phyloP scores from a whole-genome alignment of 2,329 filamentous ascomycete genomes.

The Biscogniauxia sp. region DNA sequence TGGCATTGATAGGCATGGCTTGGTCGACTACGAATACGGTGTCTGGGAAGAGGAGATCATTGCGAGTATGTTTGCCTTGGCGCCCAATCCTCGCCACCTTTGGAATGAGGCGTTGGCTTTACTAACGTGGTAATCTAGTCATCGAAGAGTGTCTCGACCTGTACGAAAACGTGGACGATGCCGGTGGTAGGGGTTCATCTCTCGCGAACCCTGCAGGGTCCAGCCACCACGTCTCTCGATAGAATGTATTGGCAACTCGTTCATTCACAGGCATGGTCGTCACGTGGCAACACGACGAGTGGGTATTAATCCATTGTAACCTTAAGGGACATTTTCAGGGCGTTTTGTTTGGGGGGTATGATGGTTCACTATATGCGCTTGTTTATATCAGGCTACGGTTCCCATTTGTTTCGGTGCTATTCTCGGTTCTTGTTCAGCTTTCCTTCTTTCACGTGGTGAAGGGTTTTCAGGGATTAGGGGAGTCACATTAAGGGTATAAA shows the following conservation, averaged over 20 bases:
- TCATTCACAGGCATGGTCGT: not conserved
- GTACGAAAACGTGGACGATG: slow-evolving; percentile 40
- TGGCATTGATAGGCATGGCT: slow-evolving; percentile 81
- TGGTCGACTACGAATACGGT: slow-evolving; percentile 96
- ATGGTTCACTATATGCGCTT: slow-evolving; percentile 9
- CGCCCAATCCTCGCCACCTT: not conserved
- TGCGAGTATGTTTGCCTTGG: slow-evolving; percentile 57
- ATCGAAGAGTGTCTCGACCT: slow-evolving; percentile 43
- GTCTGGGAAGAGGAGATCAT: slow-evolving; percentile 94
- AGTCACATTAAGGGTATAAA: slow-evolving; percentile 2
- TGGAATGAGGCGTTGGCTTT: not conserved
- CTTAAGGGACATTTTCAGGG: slow-evolving; percentile 23
- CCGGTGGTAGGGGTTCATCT: slow-evolving; percentile 30
- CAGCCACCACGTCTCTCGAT: slow-evolving; percentile 21
- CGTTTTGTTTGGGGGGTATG: slow-evolving; percentile 21
- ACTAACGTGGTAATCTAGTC: slow-evolving; percentile 22
- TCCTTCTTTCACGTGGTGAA: not conserved
- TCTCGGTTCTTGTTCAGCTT: slow-evolving; percentile 6
- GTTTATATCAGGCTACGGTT: slow-evolving; percentile 24
- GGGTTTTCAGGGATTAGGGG: not conserved
- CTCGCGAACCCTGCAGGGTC: slow-evolving; percentile 19
- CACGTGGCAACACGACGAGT: slow-evolving; percentile 5
- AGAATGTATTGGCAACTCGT: slow-evolving; percentile 2
- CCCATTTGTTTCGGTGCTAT: slow-evolving; percentile 16
- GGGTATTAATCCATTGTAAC: slow-evolving; percentile 20